phyloP scores from a whole-genome alignment of 1,284 basidiomycete species.

The Boletellus deceptivus region DNA sequence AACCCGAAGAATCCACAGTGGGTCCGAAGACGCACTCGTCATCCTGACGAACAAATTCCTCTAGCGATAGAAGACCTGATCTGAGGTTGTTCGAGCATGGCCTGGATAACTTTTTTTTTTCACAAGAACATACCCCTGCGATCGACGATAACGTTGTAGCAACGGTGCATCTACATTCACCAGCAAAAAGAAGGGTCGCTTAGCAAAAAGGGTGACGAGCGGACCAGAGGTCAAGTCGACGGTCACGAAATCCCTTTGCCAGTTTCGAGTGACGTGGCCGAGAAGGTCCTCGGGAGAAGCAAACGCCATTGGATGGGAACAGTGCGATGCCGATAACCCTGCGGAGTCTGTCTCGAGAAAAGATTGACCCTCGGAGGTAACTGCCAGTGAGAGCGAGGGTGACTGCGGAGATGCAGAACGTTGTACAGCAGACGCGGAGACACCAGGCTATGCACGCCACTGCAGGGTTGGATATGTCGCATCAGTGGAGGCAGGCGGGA shows the following conservation, averaged over 20 bases:
- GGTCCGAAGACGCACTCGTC: conserved; percentile 59
- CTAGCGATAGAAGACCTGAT: conserved; percentile 47
- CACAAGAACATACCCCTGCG: conserved; percentile 42
- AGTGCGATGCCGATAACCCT: conserved; percentile 23
- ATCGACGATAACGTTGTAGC: conserved; percentile 54
- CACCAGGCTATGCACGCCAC: conserved; percentile 10
- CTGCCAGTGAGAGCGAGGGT: background rate
- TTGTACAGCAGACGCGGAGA: background rate
- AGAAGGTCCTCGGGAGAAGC: conserved; percentile 58
- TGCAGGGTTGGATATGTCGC: background rate
- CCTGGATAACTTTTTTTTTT: background rate
- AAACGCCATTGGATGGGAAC: conserved; percentile 41
- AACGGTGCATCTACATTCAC: conserved; percentile 87
- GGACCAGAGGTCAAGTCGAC: conserved; percentile 62
- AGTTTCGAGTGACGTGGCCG: conserved; percentile 78
- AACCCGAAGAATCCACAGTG: background rate
- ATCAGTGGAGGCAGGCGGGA: conserved; percentile 6
- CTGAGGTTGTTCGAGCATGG: conserved; percentile 18
- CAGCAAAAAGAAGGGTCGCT: conserved; percentile 89
- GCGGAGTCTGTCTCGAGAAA: conserved; percentile 27
- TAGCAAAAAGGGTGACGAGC: conserved; percentile 72
- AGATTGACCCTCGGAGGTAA: conserved; percentile 11
- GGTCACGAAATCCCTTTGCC: conserved; percentile 83
- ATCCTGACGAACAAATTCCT: conserved; percentile 64
- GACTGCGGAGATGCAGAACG: conserved; percentile 2